phyloP scores from a whole-genome alignment of 768 basidiomycete genomes.

The Leucosporidium yakuticum region DNA sequence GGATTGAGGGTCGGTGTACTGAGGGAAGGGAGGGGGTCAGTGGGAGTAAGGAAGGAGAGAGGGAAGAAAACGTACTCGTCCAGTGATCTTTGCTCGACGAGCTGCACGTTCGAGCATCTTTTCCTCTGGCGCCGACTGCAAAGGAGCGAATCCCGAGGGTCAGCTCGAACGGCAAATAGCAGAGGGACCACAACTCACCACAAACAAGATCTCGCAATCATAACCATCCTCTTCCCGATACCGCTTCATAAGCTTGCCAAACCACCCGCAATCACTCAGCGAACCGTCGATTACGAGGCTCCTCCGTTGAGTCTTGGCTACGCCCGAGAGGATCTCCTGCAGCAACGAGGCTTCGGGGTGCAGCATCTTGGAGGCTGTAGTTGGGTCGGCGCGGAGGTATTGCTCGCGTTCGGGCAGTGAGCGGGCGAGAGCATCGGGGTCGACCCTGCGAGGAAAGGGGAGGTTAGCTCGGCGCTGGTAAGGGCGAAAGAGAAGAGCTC shows the following conservation, averaged over 20 bases:
- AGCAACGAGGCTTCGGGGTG: constrained; percentile 40
- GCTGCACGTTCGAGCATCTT: constrained; percentile 37
- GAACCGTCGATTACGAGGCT: constrained; percentile 40
- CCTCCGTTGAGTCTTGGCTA: constrained; percentile 28
- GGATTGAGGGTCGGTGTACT: constrained; percentile 26
- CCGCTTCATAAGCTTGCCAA: constrained; percentile 34
- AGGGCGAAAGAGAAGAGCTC: constrained; percentile 17
- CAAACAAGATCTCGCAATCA: constrained; percentile 40
- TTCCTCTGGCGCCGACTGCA: constrained; percentile 34
- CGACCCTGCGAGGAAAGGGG: constrained; percentile 35
- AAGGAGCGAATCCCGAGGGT: neutral
- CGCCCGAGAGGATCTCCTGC: constrained; percentile 38
- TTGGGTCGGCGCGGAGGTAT: constrained; percentile 30
- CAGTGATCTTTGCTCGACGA: constrained; percentile 36
- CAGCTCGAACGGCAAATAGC: neutral
- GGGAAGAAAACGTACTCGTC: constrained; percentile 25
- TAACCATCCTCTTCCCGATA: constrained; percentile 30
- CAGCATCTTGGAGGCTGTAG: constrained; percentile 33
- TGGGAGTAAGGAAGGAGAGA: neutral
- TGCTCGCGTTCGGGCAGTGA: constrained; percentile 39
- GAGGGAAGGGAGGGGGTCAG: neutral
- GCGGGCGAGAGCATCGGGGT: constrained; percentile 39
- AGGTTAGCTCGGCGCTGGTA: neutral
- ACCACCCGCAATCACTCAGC: constrained; percentile 38
- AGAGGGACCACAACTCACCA: constrained; percentile 21